phyloP scores from a whole-genome alignment of 768 basidiomycete genomes.

The Leccinum boreale region DNA sequence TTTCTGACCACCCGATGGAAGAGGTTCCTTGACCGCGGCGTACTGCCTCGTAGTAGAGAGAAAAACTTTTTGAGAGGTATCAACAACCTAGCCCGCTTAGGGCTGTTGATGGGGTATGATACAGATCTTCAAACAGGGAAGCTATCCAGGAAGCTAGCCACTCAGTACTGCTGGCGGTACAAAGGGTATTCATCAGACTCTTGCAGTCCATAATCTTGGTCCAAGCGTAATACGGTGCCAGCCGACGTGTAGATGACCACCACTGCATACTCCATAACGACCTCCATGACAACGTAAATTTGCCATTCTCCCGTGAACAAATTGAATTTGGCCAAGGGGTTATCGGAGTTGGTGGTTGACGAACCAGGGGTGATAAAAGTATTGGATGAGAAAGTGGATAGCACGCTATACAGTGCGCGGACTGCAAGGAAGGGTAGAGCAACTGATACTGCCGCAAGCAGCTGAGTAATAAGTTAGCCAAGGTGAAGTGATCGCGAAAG shows the following conservation, averaged over 20 bases:
- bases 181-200: constrained; percentile 26
- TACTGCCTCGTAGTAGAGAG: not conserved
- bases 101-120: not conserved
- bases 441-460: constrained; percentile 50
- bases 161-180: constrained; percentile 36
- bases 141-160: not conserved
- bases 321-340: constrained; percentile 51
- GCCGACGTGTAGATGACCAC: constrained; percentile 41
- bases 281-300: constrained; percentile 54
- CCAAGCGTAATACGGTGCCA: constrained; percentile 27
- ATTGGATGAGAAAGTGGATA: constrained; percentile 51
- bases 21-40: not conserved
- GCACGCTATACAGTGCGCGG: constrained; percentile 45
- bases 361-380: constrained; percentile 35
- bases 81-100: not conserved
- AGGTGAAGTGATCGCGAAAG: constrained; percentile 1
- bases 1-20: not conserved
- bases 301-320: constrained; percentile 55
- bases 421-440: constrained; percentile 62
- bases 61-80: not conserved
- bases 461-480: constrained; percentile 35
- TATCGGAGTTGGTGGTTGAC: constrained; percentile 17
- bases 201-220: constrained; percentile 31
- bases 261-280: constrained; percentile 57
- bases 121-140: not conserved